These are phyloP conservation scores for Sungouiella blattae DNA, from an alignment of 805 yeast species.

Conservation along the genomic window DNA sequence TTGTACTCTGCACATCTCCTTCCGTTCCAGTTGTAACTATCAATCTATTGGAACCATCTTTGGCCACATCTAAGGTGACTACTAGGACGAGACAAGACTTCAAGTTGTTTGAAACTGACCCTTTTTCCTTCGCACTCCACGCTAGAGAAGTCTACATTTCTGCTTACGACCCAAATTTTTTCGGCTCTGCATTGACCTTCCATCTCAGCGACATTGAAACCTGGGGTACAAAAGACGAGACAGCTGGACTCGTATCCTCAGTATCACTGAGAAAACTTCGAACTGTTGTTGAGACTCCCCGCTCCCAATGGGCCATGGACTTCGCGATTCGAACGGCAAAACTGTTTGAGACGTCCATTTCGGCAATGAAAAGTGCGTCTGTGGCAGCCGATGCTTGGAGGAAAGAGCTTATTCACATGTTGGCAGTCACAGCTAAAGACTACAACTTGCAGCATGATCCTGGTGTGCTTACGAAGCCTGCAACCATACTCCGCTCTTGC, in stretches of 20 bases:
- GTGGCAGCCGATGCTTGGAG: constrained; percentile 12
- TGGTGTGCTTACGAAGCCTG: constrained; percentile 83
- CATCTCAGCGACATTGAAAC: constrained; percentile 31
- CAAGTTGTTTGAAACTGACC: constrained; percentile 8
- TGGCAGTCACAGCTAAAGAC: constrained; percentile 37
- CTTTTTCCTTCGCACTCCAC: constrained; percentile 28
- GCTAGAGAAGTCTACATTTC: constrained; percentile 23
- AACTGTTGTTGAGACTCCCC: constrained; percentile 16
- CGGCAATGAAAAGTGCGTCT: constrained; percentile 14
- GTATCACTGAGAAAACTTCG: constrained; percentile 8
- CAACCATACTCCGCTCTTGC: constrained; percentile 70
- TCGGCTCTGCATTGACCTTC: constrained; percentile 8
- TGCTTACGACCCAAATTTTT: constrained; percentile 20
- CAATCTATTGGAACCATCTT: constrained; percentile 31
- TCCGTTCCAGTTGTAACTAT: constrained; percentile 24
- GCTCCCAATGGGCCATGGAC: constrained; percentile 21
- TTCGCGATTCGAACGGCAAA: constrained; percentile 13
- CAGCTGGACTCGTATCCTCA: constrained; percentile 7
- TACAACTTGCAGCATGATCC: constrained; percentile 75
- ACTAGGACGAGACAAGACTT: constrained; percentile 7
- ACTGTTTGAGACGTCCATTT: constrained; percentile 13
- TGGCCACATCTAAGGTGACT: constrained; percentile 25
- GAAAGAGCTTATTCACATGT: constrained; percentile 40
- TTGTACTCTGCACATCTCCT: constrained; percentile 27
- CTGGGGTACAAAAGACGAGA: constrained; percentile 27